phyloP scores from a whole-genome alignment of 176 grass and related monocot species.

The Aegilops sharonensis region DNA sequence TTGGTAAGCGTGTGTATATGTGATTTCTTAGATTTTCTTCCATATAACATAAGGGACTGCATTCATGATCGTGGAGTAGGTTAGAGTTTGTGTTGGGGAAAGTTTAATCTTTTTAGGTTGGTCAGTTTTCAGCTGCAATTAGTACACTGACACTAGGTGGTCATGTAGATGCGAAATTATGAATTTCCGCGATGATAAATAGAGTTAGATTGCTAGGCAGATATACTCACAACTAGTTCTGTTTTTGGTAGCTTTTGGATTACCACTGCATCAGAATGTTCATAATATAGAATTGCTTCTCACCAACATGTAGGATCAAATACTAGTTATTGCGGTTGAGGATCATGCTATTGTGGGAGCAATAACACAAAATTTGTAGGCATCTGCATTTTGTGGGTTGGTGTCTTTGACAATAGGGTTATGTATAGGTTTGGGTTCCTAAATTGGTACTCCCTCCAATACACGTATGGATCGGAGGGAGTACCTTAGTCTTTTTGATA shows the following conservation, averaged over 20 bases:
- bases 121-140: neutral
- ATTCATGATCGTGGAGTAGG: neutral
- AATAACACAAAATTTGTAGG: neutral
- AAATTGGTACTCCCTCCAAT: neutral
- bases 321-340: neutral
- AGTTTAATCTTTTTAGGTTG: neutral
- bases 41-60: neutral
- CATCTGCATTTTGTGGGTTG: neutral
- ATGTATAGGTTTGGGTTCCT: neutral
- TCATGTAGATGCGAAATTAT: slow-evolving; percentile 1
- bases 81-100: neutral
- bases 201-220: neutral
- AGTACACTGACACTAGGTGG: neutral
- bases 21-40: neutral
- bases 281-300: neutral
- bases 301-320: neutral
- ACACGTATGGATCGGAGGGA: too few species aligned
- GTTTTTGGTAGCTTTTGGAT: neutral
- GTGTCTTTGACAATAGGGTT: neutral
- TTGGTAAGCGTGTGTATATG: neutral
- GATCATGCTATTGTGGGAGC: neutral
- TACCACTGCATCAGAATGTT: neutral
- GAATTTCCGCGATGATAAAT: neutral
- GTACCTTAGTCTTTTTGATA: too few species aligned
- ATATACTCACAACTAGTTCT: neutral